Conservation (phyloP, 2,329 filamentous ascomycete species). For the Dactylellina parvicollis region DNA sequence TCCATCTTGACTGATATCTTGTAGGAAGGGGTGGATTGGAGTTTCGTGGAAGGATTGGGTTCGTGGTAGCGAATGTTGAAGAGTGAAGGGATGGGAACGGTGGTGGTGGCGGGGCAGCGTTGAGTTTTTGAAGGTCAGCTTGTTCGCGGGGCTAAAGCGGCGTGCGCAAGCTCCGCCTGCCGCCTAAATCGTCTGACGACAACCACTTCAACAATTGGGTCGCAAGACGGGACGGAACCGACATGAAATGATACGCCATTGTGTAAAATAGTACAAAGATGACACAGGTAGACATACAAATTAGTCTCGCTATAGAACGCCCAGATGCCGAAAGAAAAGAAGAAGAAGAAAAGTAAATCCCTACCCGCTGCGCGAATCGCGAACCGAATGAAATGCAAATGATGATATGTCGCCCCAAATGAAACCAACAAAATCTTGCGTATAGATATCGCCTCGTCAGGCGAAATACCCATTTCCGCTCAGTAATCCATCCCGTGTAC, state of each 20-base stretch:
- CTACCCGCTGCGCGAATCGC: not conserved
- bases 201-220: conserved; percentile 1
- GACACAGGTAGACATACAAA: too few relatives aligned
- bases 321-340: not conserved
- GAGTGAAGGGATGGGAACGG: not conserved
- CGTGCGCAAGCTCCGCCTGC: conserved; percentile 44
- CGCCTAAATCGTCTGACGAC: conserved; percentile 43
- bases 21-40: not conserved
- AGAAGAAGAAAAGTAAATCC: too few relatives aligned
- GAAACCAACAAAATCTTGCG: too few relatives aligned
- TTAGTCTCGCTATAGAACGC: too few relatives aligned
- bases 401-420: not conserved
- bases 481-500: conserved; percentile 44
- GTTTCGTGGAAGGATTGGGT: not conserved
- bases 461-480: not conserved
- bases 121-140: conserved; percentile 6
- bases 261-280: too few relatives aligned
- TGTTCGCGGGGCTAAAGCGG: conserved; percentile 23
- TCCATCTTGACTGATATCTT: conserved; percentile 53
- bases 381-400: not conserved
- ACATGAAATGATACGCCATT: not conserved
- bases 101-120: conserved; percentile 17
- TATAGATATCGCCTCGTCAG: not conserved
- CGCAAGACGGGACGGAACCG: not conserved
- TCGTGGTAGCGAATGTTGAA: conserved; percentile 2